A percentile compares a stretch with the other conserved stretches of the same genome.
phyloP scores from a whole-genome alignment of 768 basidiomycete species.

The Neoboletus magnificus region DNA sequence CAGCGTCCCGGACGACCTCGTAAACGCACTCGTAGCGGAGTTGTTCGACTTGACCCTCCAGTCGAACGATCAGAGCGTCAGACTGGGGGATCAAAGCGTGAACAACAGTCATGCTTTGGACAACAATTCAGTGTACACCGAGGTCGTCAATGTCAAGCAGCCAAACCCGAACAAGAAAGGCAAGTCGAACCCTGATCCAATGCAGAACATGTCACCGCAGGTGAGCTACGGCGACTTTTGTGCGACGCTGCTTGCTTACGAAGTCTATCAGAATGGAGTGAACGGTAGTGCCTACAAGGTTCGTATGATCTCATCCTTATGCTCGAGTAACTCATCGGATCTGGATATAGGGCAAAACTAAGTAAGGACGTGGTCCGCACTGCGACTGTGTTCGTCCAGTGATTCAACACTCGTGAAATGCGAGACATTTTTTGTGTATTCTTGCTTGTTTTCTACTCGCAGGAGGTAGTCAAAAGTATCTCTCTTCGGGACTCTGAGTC shows the following conservation, averaged over 20 bases:
- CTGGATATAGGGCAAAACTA: not conserved
- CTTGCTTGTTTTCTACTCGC: not conserved
- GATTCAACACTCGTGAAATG: not conserved
- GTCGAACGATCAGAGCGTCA: slow-evolving; percentile 1
- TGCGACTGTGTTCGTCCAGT: no score
- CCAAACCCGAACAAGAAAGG: not conserved
- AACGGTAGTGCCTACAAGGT: not conserved
- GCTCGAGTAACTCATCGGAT: not conserved
- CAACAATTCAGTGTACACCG: no score
- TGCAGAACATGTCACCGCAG: not conserved
- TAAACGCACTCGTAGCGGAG: slow-evolving; percentile 29
- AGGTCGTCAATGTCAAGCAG: not conserved
- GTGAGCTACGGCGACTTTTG: slow-evolving; percentile 3
- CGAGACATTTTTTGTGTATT: not conserved
- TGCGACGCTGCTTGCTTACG: not conserved
- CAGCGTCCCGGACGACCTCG: slow-evolving; percentile 22
- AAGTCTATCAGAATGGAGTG: not conserved
- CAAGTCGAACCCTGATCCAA: not conserved
- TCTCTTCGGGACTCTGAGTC: not conserved
- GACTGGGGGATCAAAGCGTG: slow-evolving; percentile 4
- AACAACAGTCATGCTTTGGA: not conserved
- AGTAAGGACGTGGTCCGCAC: not conserved
- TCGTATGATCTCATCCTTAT: not conserved
- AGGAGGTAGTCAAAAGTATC: not conserved
- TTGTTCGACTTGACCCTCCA: slow-evolving; percentile 29